A percentile compares a stretch with the other conserved stretches of the same genome.
Evolutionary conservation across 352 stramenopile species (phyloP).

Genomic region (Phytopythium chamaehyphon): DNA sequence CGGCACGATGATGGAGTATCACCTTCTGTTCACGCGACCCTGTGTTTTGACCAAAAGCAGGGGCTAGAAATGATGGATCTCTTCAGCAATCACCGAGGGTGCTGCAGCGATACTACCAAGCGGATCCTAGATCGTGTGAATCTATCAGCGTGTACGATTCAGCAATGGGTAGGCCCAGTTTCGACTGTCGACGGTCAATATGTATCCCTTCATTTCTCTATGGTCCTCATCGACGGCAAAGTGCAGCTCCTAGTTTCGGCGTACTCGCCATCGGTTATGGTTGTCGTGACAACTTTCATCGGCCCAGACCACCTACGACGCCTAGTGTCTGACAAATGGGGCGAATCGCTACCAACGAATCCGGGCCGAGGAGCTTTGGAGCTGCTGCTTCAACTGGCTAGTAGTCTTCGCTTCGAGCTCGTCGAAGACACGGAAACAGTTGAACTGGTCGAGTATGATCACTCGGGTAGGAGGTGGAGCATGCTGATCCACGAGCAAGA

Average conservation of each 20-base stretch:
- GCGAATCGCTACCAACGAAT: not conserved
- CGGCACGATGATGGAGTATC: slow-evolving; percentile 9
- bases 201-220: slow-evolving; percentile 13
- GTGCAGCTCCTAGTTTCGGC: slow-evolving; percentile 17
- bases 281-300: slow-evolving; percentile 4
- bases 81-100: not conserved
- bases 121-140: too few relatives aligned
- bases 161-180: slow-evolving; percentile 12
- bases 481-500: not conserved
- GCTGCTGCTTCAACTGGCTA: not conserved
- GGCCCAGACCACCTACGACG: not conserved
- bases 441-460: not conserved
- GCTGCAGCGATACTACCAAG: too few relatives aligned
- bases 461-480: not conserved
- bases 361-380: not conserved
- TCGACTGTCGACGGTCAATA: slow-evolving; percentile 8
- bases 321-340: not conserved
- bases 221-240: slow-evolving; percentile 4
- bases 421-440: not conserved
- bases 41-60: slow-evolving; percentile 15
- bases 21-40: slow-evolving; percentile 4
- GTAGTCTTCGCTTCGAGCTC: not conserved
- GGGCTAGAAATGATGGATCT: slow-evolving; percentile 9
- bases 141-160: too few relatives aligned
- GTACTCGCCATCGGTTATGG: slow-evolving; percentile 17